phyloP scores from a whole-genome alignment of 257 asterid species.

The Jaltomata sinuosa region DNA sequence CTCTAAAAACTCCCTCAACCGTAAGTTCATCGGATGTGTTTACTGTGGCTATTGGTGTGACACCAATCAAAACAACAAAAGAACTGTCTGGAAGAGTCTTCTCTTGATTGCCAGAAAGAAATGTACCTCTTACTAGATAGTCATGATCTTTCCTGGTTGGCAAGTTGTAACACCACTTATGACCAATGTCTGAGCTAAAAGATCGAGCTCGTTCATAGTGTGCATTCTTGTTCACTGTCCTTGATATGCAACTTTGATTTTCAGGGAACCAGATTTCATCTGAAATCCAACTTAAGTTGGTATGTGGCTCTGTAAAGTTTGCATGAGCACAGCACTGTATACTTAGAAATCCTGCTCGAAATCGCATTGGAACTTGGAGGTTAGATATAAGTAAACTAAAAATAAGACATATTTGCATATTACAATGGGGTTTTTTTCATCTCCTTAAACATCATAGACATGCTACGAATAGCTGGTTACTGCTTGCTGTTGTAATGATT shows the following conservation, averaged over 20 bases:
- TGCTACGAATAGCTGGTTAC: neutral
- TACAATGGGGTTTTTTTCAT: neutral
- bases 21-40: slow-evolving; percentile 2
- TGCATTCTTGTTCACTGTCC: slow-evolving; percentile 12
- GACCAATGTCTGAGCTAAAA: slow-evolving; percentile 22
- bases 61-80: slow-evolving; percentile 33
- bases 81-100: slow-evolving; percentile 10
- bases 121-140: slow-evolving; percentile 43
- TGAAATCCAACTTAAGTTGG: slow-evolving; percentile 23
- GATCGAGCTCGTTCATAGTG: slow-evolving; percentile 21
- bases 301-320: slow-evolving; percentile 14
- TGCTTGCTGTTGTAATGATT: neutral
- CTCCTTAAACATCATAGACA: neutral
- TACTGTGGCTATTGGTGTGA: slow-evolving; percentile 32
- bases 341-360: slow-evolving; percentile 38
- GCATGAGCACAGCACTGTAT: slow-evolving; percentile 32
- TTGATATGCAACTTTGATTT: slow-evolving; percentile 23
- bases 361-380: neutral
- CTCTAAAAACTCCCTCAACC: slow-evolving; percentile 39
- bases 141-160: slow-evolving; percentile 27
- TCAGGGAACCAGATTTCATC: slow-evolving; percentile 37
- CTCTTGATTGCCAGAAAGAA: slow-evolving; percentile 28
- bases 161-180: slow-evolving; percentile 46
- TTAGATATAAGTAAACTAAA: neutral
- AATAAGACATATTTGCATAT: neutral